Base-by-base conservation (phyloP, 306 rosid genomes). In the Vigna angularis region DNA sequence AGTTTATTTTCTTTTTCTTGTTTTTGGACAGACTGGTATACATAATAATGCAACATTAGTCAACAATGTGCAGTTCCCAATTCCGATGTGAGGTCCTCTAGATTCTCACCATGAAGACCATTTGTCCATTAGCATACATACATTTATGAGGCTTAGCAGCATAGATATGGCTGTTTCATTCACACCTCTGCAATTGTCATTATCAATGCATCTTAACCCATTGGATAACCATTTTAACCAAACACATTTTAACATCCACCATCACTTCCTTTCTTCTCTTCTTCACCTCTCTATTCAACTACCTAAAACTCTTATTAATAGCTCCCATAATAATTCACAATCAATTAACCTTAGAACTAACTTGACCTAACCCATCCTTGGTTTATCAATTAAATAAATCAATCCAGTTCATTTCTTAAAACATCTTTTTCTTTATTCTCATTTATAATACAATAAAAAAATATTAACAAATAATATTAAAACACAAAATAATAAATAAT, bases 121-220 rank as follows among this genome's bases (percentile, higher is more conserved):
- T 55, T 77, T 56, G 75, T 55, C 69, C 24, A 4, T 53, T 77
- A 42, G 58, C 20, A 7, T 11, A 6, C 49, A 67, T 47, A 44
- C 67, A 77, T 67, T 56, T 44, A 42, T 44, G 49, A 77, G 75
- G 5, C 38, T 55, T 52, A 12, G 9, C 13, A 42, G 34, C 40
- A 50, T 47, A 62, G 70, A 61, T 75, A 75, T 18, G 62, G 72
- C 51, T 48, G 49, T 7, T 36, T 11, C 56, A 67, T 44, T 32
- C 64, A 16, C 73, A 65, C 74, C 81, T 38, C 55, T 36, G 44
- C 66, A 66, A 22, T 64, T 36, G 80, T 51, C 73, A 38, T 51
- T 38, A 38, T 76, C 80, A 38, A 18, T 5, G 4, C 40, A 34
- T 40, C 16, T 64, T 51, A 38, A 62, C 28, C 71, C 79, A 62